Conservation (phyloP, 306 rosid genomes). For the Gynostemma pentaphyllum region DNA sequence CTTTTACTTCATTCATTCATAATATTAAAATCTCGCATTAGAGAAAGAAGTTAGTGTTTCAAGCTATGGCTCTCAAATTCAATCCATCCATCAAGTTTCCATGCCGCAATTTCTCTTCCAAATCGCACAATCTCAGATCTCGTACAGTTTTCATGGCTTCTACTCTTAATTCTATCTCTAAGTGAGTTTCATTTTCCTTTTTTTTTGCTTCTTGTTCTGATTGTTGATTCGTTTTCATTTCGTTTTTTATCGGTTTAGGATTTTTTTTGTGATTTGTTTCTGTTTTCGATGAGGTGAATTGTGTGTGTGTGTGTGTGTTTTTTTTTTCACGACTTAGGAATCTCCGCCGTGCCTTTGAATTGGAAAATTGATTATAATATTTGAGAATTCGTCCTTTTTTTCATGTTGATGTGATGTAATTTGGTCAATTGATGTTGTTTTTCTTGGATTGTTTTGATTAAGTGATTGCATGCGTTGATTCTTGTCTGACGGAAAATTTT, state of each 20-base stretch:
- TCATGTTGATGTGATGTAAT: neutral
- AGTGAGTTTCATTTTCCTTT: conserved; percentile 11
- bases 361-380: no score
- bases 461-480: neutral
- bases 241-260: no score
- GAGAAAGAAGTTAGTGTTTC: no score
- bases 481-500: neutral
- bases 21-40: no score
- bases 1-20: no score
- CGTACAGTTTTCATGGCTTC: conserved; percentile 28
- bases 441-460: neutral
- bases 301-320: no score
- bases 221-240: neutral
- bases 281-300: neutral
- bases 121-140: conserved; percentile 24
- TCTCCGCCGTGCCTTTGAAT: conserved; percentile 11
- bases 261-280: neutral
- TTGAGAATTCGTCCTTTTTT: neutral
- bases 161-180: conserved; percentile 28
- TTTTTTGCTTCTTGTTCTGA: neutral
- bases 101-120: conserved; percentile 5
- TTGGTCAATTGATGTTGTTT: neutral
- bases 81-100: conserved; percentile 21
- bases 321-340: no score
- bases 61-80: conserved; percentile 35